Evolutionary conservation across 192 early-diverging fungal genomes (phyloP).

Genomic region (Backusella morwellensis): DNA sequence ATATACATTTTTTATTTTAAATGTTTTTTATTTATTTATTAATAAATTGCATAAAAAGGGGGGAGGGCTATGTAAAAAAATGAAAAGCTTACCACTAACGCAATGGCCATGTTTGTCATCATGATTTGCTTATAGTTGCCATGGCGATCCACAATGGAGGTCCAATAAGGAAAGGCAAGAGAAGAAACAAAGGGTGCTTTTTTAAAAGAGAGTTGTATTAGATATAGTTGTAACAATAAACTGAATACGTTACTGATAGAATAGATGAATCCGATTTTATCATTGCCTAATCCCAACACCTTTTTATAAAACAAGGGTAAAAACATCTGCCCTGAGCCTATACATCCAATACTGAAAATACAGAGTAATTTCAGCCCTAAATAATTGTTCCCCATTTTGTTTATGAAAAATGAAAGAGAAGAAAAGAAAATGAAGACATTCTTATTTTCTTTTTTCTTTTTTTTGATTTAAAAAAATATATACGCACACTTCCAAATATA

Average conservation of each 20-base stretch:
- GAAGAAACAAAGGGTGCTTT: constrained; percentile 25
- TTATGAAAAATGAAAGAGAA: background rate
- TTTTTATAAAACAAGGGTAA: constrained; percentile 25
- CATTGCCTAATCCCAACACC: constrained; percentile 13
- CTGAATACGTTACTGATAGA: constrained; percentile 19
- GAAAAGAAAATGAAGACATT: background rate
- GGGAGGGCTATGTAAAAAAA: background rate
- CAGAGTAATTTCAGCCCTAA: constrained; percentile 18
- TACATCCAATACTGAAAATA: constrained; percentile 28
- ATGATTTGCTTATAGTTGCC: constrained; percentile 18
- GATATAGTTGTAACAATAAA: too few species aligned
- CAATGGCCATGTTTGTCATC: constrained; percentile 20
- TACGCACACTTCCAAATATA: background rate
- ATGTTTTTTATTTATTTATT: background rate
- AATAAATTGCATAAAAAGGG: background rate
- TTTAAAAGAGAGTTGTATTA: too few species aligned
- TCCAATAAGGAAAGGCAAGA: constrained; percentile 28
- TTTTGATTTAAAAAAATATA: background rate
- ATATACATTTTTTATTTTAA: background rate
- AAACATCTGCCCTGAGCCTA: constrained; percentile 15
- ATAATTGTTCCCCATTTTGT: background rate
- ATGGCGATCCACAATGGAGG: constrained; percentile 6
- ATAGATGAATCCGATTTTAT: constrained; percentile 26
- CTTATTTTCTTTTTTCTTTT: too few species aligned
- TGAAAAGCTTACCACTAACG: constrained; percentile 5